Base-by-base conservation (phyloP, 306 rosid genomes). In the Rosa rugosa region DNA sequence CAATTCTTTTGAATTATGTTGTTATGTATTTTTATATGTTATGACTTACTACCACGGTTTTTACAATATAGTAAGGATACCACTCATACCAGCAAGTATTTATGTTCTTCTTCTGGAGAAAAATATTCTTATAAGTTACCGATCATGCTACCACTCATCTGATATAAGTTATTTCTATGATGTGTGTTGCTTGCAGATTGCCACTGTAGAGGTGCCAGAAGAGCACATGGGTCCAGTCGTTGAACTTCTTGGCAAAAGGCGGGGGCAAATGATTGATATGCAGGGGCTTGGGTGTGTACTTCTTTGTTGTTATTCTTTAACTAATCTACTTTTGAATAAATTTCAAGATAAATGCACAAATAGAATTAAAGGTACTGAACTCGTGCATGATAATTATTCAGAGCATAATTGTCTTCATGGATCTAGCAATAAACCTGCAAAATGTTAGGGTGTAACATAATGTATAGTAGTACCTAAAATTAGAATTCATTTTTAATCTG, bases 201-300 rank as follows among this genome's bases (percentile, higher is more conserved):
- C 99, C 78, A 92, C 91, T 34, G 99, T 93, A 79, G 99, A 95
- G 87, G 99, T 95, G 23, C 99, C 99, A 20, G 98, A 95, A 89
- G 94, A 53, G 82, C 94, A 95, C 84, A 87, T 95, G 99, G 99
- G 99, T 54, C 46, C 98, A 46, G 99, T 95, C 22, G 99, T 95
- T 80, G 98, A 93, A 75, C 96, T 95, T 80, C 96, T 95, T 63
- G 99, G 99, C 71, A 90, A 89, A 89, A 95, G 99, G 79, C 88
- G 93, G 80, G 99, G 98, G 66, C 97, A 82, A 79, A 95, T 95
- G 99, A 91, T 93, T 77, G 99, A 95, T 86, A 95, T 95, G 99
- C 83, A 91, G 83, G 97, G 97, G 69, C 91, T 88, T 75, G 99
- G 99, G 99, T 95, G 50, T 56, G 99, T 87, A 81, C 47, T 69